Evolutionary conservation across 441 rosid genomes (phyloP), one percentile per base, ranked within the genome.

Genomic region (Sinapis alba): DNA sequence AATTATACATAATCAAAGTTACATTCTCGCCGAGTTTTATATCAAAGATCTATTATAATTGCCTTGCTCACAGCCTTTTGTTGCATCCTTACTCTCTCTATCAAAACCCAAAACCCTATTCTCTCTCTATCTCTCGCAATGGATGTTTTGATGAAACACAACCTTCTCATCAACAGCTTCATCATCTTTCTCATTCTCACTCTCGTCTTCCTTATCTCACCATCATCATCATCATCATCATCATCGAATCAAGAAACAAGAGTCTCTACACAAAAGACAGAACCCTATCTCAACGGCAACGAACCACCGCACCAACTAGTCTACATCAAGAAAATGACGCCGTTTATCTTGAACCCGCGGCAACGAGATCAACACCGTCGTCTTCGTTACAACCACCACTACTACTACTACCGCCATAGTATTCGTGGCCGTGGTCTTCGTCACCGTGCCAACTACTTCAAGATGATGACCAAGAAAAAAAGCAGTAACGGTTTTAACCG

Each of bases 381-480:
- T 34, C 74, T 61, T 54, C 71, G 75, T 43, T 56, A 69, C 66
- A 69, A 60, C 6, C 72, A 24, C 72, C 67, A 66, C 27, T 63
- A 57, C 64, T 36, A 58, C 72, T 60, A 77, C 64, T 28, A 77
- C 32, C 77, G 57, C 34, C 69, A 72, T 8, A 15, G 6, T 18
- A 21, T 62, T 28, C 81, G 59, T 28, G 75, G 67, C 54, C 78
- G 78, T 62, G 74, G 47, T 56, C 81, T 54, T 58, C 34, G 19
- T 72, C 61, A 41, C 8, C 70, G 78, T 62, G 41, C 3, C 30
- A 70, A 67, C 43, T 56, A 73, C 67, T 56, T 68, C 78, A 73
- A 78, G 73, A 65, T 27, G 73, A 57, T 20, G 76, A 74, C 43
- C 79, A 84, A 77, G 78, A 86, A 76, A 74, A 86, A 76, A 74